Evolutionary conservation across 2,329 filamentous ascomycete species (phyloP), one percentile per base, ranked within the genome.

Genomic region (Aspergillus sp.): DNA sequence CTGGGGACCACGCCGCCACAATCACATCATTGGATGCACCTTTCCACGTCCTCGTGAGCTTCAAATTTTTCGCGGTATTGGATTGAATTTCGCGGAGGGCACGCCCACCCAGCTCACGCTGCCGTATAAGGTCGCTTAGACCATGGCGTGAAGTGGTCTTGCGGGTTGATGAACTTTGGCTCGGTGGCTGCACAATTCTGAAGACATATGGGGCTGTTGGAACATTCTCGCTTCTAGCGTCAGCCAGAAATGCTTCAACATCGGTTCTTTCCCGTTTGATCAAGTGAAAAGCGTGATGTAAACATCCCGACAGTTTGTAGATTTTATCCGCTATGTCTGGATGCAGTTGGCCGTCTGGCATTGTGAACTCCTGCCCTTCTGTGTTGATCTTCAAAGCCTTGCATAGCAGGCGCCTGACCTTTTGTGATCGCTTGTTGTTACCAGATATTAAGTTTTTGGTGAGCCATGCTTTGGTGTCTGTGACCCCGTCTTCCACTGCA

Each of bases 1-100:
- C 73, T 2, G 76, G 73, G 2, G 79, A 76, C 83, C 83, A 86
- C 13, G 80, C 76, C 3, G 84, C 66, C 9, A 75, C 74, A 32
- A 79, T 73, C 1, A 85, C 76, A 62, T 85, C 83, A 20, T 79
- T 78, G 0, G 82, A 85, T 0, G 81, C 81, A 1, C 82, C 80
- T 54, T 78, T 81, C 73, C 80, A 85, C 13, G 73, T 71, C 48
- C 70, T 73, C 22, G 68, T 73, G 2, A 71, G 70, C 4, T 71
- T 74, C 14, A 84, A 60, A 1, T 73, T 68, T 20, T 74, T 66
- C 30, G 61, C 62, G 20, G 67, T 66, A 24, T 69, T 60, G 11
- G 50, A 22, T 26, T 51, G 49, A 47, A 67, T 41, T n/a, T 53
- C 52, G 3, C 46, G 49, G 13, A 57, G 52, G 13, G 49, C 45